Evolutionary conservation across 345 rosid genomes (phyloP), one percentile per base, ranked within the genome.

Genomic region (Eucalyptus victrix): DNA sequence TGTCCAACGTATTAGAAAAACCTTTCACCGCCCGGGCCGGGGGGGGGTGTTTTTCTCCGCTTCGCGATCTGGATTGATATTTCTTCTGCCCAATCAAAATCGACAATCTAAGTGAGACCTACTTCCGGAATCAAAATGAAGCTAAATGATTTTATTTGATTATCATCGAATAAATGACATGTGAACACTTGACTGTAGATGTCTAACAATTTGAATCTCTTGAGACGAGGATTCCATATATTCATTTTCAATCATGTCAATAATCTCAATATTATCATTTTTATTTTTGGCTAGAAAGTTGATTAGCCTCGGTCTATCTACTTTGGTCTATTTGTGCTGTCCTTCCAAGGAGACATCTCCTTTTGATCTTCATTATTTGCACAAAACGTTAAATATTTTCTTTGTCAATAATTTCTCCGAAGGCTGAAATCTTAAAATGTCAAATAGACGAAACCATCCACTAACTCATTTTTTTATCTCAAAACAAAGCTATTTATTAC

Each of bases 281-380:
- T 30, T 62, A 62, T 14, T 15, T 65, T 30, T 65, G 8, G 9
- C 37, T n/a, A 30, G 10, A 65, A n/a, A 65, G 37, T 65, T 7
- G 34, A 7, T 65, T 65, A 2, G 72, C 8, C 0, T 0, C 5
- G 4, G 0, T 7, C 72, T 30, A 6, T 30, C n/a, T 58, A 11
- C 9, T 65, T 14, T 1, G 14, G 30, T 60, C 17, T 26, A 60
- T 12, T 12, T 60, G n/a, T 12, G 67, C 32, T 26, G 14, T 26
- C n/a, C 15, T 60, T 3, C 32, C 16, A 12, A 60, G n/a, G 67
- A 26, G 67, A 60, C n/a, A 30, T 0, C 72, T 62, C 72, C 19
- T 37, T 62, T 62, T 15, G 2, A n/a, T 4, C 37, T 65, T 0
- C 37, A n/a, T n/a, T 4, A n/a, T 65, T 65, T 7, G 3, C 6